These are phyloP conservation scores for Alternaria sp. DNA, from an alignment of 2,329 filamentous ascomycete species.

Conservation along the genomic window DNA sequence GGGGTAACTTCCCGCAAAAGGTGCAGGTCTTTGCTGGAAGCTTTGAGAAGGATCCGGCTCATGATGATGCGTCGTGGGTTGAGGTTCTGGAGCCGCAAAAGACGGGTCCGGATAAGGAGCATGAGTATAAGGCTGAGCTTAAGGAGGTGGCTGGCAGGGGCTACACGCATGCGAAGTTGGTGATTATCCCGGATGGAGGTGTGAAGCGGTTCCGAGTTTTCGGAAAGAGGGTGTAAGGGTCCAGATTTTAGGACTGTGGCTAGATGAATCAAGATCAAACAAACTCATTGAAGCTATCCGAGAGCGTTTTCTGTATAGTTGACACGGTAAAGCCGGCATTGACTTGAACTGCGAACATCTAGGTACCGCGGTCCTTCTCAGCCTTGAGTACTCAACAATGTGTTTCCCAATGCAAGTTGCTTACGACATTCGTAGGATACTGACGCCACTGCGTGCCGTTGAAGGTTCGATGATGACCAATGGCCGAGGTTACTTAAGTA, in stretches of 20 bases:
- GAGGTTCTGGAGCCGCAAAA: conserved; percentile 71
- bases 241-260: background rate
- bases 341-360: background rate
- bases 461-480: background rate
- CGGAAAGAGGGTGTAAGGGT: conserved; percentile 56
- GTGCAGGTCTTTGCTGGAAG: conserved; percentile 68
- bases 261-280: background rate
- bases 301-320: background rate
- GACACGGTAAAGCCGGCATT: background rate
- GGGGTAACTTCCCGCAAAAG: conserved; percentile 83
- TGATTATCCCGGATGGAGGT: conserved; percentile 91
- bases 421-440: background rate
- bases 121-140: conserved; percentile 62
- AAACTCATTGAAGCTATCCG: background rate
- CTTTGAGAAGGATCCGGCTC: conserved; percentile 64
- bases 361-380: background rate
- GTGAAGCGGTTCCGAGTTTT: conserved; percentile 85
- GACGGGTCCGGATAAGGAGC: conserved; percentile 75
- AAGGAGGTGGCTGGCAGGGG: conserved; percentile 61
- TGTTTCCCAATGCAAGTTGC: background rate
- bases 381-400: background rate
- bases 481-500: background rate
- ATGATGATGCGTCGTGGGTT: conserved; percentile 67
- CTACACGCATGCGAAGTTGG: conserved; percentile 86
- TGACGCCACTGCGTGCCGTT: background rate